Evolutionary conservation across 2,329 filamentous ascomycete genomes (phyloP).

Genomic region (Myriosclerotinia scirpicola): DNA sequence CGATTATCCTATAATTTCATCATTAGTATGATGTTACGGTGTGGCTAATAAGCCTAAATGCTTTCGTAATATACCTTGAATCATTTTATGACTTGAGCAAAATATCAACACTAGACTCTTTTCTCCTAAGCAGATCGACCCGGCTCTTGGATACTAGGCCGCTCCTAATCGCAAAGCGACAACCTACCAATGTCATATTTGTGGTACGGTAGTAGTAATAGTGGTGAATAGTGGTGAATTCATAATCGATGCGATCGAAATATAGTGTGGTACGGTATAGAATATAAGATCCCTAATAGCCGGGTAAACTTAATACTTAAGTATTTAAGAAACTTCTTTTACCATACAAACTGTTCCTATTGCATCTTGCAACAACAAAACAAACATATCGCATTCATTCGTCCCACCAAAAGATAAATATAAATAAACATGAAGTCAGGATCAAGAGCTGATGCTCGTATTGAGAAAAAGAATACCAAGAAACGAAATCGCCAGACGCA

Average conservation of each 20-base stretch:
- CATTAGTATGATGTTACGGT: neutral
- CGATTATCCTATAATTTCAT: neutral
- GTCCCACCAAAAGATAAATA: neutral
- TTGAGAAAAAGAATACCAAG: neutral
- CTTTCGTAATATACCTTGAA: neutral
- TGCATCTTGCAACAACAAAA: too few relatives aligned
- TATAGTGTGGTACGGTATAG: too few relatives aligned
- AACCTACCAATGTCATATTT: neutral
- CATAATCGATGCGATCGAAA: too few relatives aligned
- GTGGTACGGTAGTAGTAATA: too few relatives aligned
- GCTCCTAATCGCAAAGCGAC: neutral
- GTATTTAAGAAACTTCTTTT: too few relatives aligned
- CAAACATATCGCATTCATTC: too few relatives aligned
- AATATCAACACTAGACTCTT: neutral
- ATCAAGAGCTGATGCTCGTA: neutral
- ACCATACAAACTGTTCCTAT: too few relatives aligned
- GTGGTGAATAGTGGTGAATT: too few relatives aligned
- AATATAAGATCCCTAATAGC: too few relatives aligned
- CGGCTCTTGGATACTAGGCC: neutral
- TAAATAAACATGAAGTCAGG: neutral
- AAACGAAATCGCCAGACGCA: neutral
- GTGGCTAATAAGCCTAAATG: rapidly evolving
- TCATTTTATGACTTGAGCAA: neutral
- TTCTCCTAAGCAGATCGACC: neutral
- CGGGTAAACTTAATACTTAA: too few relatives aligned